Base-by-base conservation (phyloP, 768 basidiomycete genomes). In the Mycena indigotica region DNA sequence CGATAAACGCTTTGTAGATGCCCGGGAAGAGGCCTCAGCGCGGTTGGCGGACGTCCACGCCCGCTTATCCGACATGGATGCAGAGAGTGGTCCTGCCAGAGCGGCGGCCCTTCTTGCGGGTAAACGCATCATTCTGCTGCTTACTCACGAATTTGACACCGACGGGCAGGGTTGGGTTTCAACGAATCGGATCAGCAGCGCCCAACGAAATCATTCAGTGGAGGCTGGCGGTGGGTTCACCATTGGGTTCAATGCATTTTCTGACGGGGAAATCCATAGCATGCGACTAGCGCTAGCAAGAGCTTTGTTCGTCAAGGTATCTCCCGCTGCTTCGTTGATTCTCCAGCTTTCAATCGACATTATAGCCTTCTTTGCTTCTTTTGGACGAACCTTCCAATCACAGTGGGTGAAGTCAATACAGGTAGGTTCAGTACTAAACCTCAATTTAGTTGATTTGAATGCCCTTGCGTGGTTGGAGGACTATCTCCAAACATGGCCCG, bases 391-490 rank as follows among this genome's bases (percentile, higher is more conserved):
- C 95, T 69, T 96, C 96, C 12, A 98, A 98, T 81, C 93, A 97
- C 75, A 94, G 93, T 91, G 65, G 65, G 87, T 71, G 8, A 21
- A 41, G 13, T 16, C 8, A 19, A 19, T 16, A 21, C 19, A 46
- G 1, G 26, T 13, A 23, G 26, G 29, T 16, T 2, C 16, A 50
- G 39, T 28, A 26, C 25, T 28, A 19, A 40, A 19, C 25, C 24
- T 4, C 28, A 19, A 51, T 40, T 51, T 61, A 90, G 88, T 93
- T 68, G 93, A 96, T 81, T 73, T 98, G 53, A 98, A 98, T 72
- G 95, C 95, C 8, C 82, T 98, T 67, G 96, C 96, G 28, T 98
- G 96, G 95, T 79, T 95, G 5, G 95, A 98, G 77, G 95, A 97
- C 67, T 98, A 98, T 69, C 81, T 98, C 4, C 95, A 96, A 70